Conservation (phyloP, 176 grass and related monocot species). For the Musa troglodytarum region DNA sequence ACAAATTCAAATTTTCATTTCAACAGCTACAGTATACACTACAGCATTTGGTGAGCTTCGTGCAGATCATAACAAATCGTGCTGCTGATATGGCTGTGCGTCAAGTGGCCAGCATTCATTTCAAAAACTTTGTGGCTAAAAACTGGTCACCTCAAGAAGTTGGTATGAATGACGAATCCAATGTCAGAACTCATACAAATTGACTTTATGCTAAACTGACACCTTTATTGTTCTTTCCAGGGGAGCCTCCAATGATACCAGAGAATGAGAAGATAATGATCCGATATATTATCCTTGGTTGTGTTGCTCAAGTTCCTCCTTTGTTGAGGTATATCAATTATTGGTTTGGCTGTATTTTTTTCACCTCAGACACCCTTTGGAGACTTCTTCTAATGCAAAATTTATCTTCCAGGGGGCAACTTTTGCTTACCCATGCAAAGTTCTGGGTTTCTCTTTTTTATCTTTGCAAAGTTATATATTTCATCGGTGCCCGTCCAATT, state of each 20-base stretch:
- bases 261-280: slow-evolving; percentile 69
- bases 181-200: not conserved
- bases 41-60: slow-evolving; percentile 29
- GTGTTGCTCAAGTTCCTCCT: slow-evolving; percentile 82
- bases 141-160: slow-evolving; percentile 77
- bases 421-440: too few relatives aligned
- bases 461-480: not conserved
- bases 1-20: not conserved
- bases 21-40: not conserved
- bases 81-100: slow-evolving; percentile 71
- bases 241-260: slow-evolving; percentile 48
- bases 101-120: slow-evolving; percentile 88
- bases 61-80: slow-evolving; percentile 82
- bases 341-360: too few relatives aligned
- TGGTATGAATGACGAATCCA: slow-evolving; percentile 28
- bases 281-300: slow-evolving; percentile 73
- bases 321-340: slow-evolving; percentile 56
- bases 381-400: too few relatives aligned
- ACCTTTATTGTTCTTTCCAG: slow-evolving; percentile 22
- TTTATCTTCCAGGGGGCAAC: too few relatives aligned
- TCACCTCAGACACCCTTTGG: not conserved
- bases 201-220: slow-evolving; percentile 14
- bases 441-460: not conserved
- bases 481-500: too few relatives aligned
- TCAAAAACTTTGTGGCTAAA: slow-evolving; percentile 94